phyloP scores from a whole-genome alignment of 441 rosid species.

The Erodium trifolium region DNA sequence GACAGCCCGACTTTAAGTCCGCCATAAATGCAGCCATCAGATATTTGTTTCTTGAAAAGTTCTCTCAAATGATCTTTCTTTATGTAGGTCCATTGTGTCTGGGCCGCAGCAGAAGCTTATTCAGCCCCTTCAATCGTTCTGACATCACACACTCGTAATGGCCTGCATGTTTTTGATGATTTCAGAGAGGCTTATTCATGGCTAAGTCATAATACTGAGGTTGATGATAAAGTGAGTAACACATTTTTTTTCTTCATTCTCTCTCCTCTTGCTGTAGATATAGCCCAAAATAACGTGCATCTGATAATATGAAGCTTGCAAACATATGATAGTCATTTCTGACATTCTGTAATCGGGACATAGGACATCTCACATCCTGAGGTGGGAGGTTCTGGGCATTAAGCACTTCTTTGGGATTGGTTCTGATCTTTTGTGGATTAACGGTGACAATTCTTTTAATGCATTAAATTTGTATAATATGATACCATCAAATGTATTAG shows the following conservation, averaged over 20 bases:
- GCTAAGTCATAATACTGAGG: slow-evolving; percentile 94
- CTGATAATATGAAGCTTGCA: slow-evolving; percentile 3
- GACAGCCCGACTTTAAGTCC: background rate
- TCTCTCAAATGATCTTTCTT: slow-evolving; percentile 19
- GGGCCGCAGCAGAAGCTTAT: slow-evolving; percentile 99
- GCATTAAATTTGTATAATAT: background rate
- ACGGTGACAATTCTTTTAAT: background rate
- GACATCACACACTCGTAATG: slow-evolving; percentile 65
- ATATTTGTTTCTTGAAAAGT: background rate
- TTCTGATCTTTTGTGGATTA: background rate
- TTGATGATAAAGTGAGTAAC: slow-evolving; percentile 82
- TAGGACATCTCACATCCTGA: background rate
- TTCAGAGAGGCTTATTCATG: slow-evolving; percentile 97
- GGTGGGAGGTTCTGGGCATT: background rate
- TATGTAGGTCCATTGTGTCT: slow-evolving; percentile 87
- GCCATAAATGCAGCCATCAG: background rate
- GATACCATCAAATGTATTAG: background rate
- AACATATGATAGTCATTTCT: background rate
- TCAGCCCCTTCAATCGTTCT: slow-evolving; percentile 97
- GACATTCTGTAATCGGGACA: background rate
- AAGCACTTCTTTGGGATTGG: background rate
- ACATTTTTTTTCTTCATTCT: background rate
- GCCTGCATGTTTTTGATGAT: slow-evolving; percentile 94
- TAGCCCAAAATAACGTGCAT: background rate
- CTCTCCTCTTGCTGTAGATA: background rate